phyloP scores from a whole-genome alignment of 2,329 filamentous ascomycete species.

The Macrophomina phaseolina region DNA sequence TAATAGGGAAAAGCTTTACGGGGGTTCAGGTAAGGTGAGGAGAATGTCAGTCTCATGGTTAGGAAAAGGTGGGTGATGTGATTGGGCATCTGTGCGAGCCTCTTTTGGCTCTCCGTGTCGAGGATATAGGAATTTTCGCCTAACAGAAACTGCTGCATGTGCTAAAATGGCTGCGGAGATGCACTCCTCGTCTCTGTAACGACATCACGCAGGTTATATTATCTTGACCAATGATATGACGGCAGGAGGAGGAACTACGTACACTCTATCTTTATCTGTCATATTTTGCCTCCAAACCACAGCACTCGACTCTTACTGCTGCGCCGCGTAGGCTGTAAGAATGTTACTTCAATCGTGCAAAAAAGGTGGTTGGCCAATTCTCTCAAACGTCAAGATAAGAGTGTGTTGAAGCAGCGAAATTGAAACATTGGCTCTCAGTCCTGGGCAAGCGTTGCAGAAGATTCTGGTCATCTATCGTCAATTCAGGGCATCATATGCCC shows the following conservation, averaged over 20 bases:
- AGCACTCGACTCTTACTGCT: constrained; percentile 46
- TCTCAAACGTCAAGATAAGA: constrained; percentile 37
- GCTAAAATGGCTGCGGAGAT: too few relatives aligned
- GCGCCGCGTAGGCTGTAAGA: constrained; percentile 46
- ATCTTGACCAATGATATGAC: not conserved
- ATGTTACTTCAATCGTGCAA: constrained; percentile 48
- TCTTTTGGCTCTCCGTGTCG: too few relatives aligned
- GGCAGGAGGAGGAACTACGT: not conserved
- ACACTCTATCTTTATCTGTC: constrained; percentile 39
- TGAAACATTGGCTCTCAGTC: constrained; percentile 43
- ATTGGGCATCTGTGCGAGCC: too few relatives aligned
- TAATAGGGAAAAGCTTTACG: too few relatives aligned
- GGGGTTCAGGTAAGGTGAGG: too few relatives aligned
- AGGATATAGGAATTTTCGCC: too few relatives aligned
- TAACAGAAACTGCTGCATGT: too few relatives aligned
- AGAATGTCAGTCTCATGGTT: too few relatives aligned
- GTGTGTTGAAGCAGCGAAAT: constrained; percentile 45
- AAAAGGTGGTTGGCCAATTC: constrained; percentile 40
- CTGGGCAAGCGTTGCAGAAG: constrained; percentile 34
- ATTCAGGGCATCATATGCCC: constrained; percentile 5
- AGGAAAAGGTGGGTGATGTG: too few relatives aligned
- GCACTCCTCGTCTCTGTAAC: too few relatives aligned
- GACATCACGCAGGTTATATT: too few relatives aligned
- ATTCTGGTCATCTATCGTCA: constrained; percentile 31
- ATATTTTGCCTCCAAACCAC: constrained; percentile 43